Percentiles rank a stretch among this genome's conserved stretches.
Evolutionary conservation across 192 early-diverging fungal genomes (phyloP).

Genomic region (Podila verticillata): DNA sequence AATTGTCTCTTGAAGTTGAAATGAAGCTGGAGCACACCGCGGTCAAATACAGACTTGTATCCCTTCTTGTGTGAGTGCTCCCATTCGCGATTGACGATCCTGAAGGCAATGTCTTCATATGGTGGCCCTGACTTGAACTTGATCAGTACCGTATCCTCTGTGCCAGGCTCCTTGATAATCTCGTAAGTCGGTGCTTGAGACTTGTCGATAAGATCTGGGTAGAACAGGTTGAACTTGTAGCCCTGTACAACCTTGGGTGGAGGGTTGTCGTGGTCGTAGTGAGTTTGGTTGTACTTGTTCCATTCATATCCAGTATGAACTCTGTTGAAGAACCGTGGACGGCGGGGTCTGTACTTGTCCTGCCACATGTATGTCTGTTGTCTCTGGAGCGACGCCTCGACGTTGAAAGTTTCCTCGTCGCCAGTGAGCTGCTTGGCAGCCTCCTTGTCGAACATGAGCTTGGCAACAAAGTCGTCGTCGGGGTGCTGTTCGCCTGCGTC

Average conservation of each 20-base stretch:
- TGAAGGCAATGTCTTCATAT: constrained; percentile 97
- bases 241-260: constrained; percentile 98
- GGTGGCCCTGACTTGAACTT: constrained; percentile 95
- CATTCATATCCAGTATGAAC: constrained; percentile 99
- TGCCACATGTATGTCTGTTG: constrained; percentile 82
- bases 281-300: constrained; percentile 99
- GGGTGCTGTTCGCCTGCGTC: constrained; percentile 40
- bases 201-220: constrained; percentile 97
- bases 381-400: constrained; percentile 72
- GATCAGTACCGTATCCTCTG: constrained; percentile 86
- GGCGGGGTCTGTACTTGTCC: constrained; percentile 95
- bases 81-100: constrained; percentile 97
- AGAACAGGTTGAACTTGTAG: constrained; percentile 98
- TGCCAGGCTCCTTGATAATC: constrained; percentile 76
- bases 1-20: constrained; percentile 87
- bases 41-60: constrained; percentile 81
- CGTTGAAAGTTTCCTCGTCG: constrained; percentile 82
- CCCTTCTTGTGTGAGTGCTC: constrained; percentile 92
- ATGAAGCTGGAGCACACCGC: constrained; percentile 83
- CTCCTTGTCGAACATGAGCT: constrained; percentile 75
- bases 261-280: constrained; percentile 97
- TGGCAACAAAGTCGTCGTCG: constrained; percentile 55
- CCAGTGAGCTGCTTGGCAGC: constrained; percentile 79
- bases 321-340: constrained; percentile 96
- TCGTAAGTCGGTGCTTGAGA: constrained; percentile 89